Percentiles rank a stretch among this genome's conserved stretches.
Conservation (phyloP, 2,329 filamentous ascomycete genomes). For the Calonectria fujianensis region DNA sequence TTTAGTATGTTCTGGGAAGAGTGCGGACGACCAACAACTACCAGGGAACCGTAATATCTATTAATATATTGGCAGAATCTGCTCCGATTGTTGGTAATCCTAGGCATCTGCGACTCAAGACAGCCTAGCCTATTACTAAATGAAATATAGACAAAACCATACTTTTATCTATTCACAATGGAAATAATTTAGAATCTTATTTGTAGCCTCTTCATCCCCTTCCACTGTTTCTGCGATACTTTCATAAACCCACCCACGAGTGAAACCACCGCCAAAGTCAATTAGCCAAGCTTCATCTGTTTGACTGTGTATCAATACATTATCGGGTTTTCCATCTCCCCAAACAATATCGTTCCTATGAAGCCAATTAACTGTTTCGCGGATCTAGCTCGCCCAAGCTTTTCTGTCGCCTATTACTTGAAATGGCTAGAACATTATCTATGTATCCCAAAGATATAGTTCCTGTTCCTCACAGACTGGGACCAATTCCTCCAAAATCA, state of each 20-base stretch:
- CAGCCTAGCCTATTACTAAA: background rate
- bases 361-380: background rate
- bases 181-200: background rate
- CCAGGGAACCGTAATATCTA: too few relatives aligned
- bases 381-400: background rate
- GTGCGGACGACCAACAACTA: too few relatives aligned
- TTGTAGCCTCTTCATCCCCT: background rate
- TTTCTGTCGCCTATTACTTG: background rate
- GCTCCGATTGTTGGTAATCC: too few relatives aligned
- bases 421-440: background rate
- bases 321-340: background rate
- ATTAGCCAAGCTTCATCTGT: background rate
- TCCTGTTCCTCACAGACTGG: background rate
- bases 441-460: conserved; percentile 16
- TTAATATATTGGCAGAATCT: too few relatives aligned
- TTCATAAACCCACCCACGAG: background rate
- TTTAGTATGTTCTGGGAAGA: too few relatives aligned
- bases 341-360: background rate
- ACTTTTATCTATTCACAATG: background rate
- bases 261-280: background rate
- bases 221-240: background rate
- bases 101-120: background rate
- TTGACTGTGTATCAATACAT: background rate
- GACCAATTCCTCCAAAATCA: background rate
- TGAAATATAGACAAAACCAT: background rate